phyloP scores from a whole-genome alignment of 257 asterid species.

The Solanum virginianum region DNA sequence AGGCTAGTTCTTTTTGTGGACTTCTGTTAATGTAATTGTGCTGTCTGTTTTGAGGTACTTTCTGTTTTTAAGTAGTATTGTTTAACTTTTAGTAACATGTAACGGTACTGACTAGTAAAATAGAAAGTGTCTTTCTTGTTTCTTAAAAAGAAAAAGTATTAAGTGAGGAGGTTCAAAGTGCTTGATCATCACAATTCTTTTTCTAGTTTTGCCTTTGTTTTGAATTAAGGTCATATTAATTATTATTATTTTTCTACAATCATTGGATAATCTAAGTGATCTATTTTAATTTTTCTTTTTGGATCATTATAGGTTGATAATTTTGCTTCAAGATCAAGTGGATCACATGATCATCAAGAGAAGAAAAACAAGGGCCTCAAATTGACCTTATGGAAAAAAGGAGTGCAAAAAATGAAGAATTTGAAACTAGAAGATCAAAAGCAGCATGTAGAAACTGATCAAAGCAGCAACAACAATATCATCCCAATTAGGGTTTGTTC shows the following conservation, averaged over 20 bases:
- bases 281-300: background rate
- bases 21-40: background rate
- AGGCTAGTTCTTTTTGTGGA: background rate
- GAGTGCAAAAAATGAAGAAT: conserved; percentile 36
- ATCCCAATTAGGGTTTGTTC: conserved; percentile 90
- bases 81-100: background rate
- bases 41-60: background rate
- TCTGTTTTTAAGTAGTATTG: background rate
- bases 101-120: background rate
- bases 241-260: background rate
- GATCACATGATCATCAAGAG: conserved; percentile 28
- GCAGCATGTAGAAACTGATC: conserved; percentile 29
- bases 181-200: background rate
- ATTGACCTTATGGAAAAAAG: conserved; percentile 36
- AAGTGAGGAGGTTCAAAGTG: background rate
- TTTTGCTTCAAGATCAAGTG: conserved; percentile 9
- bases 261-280: background rate
- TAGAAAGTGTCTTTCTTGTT: background rate
- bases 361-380: conserved; percentile 25
- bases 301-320: background rate
- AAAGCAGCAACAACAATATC: conserved; percentile 43
- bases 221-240: background rate
- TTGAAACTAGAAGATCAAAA: conserved; percentile 19
- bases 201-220: background rate
- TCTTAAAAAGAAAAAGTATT: background rate